Percentiles rank a stretch among this genome's conserved stretches.
Evolutionary conservation across 1,284 basidiomycete genomes (phyloP).

Genomic region (Puccinia triticina): DNA sequence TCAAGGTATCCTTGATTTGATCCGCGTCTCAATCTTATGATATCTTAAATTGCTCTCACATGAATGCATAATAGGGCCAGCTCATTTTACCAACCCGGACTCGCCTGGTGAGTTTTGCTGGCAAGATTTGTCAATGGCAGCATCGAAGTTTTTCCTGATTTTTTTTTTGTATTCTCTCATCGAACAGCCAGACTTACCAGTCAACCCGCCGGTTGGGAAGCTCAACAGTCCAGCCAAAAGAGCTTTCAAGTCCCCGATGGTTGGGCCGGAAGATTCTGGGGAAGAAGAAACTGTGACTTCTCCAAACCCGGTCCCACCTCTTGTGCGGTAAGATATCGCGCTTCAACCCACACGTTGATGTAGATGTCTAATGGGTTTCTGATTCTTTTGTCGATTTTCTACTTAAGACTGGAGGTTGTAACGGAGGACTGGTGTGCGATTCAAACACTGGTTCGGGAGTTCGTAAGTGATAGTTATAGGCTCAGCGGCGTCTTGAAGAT

Average conservation of each 20-base stretch:
- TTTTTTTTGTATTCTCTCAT: too few relatives aligned
- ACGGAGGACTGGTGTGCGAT: conserved; percentile 52
- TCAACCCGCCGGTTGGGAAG: conserved; percentile 47
- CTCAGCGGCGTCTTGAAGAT: too few relatives aligned
- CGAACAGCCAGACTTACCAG: conserved; percentile 19
- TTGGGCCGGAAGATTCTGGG: conserved; percentile 53
- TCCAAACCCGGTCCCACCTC: conserved; percentile 46
- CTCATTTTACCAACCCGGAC: conserved; percentile 45
- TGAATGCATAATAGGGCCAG: conserved; percentile 28
- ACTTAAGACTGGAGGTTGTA: conserved; percentile 48
- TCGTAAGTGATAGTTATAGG: conserved; percentile 10
- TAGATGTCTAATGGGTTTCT: background rate
- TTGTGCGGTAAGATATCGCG: conserved; percentile 24
- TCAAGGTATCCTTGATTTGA: too few relatives aligned
- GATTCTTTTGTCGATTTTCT: background rate
- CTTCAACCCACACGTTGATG: background rate
- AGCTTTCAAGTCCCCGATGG: conserved; percentile 50
- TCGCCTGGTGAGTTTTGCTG: conserved; percentile 9
- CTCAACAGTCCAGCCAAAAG: background rate
- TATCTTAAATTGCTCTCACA: background rate
- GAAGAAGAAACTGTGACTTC: conserved; percentile 52
- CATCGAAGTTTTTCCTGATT: background rate
- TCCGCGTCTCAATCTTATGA: too few relatives aligned
- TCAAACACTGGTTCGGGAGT: conserved; percentile 21
- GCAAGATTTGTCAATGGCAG: background rate